Conservation (phyloP, 441 rosid genomes). For the Croton laevigatus region DNA sequence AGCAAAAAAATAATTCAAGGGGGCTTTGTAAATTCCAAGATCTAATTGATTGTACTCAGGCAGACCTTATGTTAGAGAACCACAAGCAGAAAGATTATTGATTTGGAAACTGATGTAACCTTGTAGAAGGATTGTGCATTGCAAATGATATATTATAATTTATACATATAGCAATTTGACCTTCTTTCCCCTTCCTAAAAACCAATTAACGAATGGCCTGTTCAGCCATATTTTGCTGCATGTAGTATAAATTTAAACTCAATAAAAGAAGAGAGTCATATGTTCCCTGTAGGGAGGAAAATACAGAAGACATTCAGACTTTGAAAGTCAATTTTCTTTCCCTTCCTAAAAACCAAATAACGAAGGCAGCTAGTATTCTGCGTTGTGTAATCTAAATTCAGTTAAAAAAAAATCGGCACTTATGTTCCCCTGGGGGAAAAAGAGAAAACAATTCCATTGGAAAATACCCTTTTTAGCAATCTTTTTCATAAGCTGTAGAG, state of each 20-base stretch:
- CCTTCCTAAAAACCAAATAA: neutral
- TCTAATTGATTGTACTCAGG: neutral
- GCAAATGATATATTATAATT: too few relatives aligned
- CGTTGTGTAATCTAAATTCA: too few relatives aligned
- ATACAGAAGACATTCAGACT: too few relatives aligned
- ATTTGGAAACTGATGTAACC: too few relatives aligned
- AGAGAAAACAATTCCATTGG: neutral
- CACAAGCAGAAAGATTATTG: neutral
- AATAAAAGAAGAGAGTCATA: too few relatives aligned
- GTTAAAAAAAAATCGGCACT: neutral
- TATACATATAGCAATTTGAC: neutral
- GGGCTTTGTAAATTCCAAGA: neutral
- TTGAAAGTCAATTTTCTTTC: too few relatives aligned
- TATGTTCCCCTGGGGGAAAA: neutral
- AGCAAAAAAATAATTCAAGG: neutral
- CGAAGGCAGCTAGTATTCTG: neutral
- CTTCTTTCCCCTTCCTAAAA: neutral
- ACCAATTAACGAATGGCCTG: neutral
- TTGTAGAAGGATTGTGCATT: too few relatives aligned
- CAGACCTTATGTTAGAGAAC: neutral
- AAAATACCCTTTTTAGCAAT: neutral
- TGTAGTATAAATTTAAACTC: neutral
- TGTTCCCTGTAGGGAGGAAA: too few relatives aligned
- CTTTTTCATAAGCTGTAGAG: neutral
- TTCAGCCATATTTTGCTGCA: neutral